Evolutionary conservation across 1,139 yeast species (phyloP).

Genomic region (Blastobotrys arbuscula): DNA sequence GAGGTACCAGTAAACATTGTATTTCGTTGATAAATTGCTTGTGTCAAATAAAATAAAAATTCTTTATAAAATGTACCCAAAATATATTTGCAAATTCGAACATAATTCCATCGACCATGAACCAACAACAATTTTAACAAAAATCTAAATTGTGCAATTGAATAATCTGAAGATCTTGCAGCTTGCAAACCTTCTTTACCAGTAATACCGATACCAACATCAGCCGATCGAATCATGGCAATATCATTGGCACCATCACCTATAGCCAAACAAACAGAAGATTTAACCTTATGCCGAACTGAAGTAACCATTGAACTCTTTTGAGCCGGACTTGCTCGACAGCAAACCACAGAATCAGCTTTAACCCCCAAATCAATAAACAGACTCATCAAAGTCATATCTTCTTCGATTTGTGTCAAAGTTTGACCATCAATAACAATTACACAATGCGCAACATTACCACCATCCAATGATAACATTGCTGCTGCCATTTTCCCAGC

Average conservation of each 20-base stretch:
- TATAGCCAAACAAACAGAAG: conserved; percentile 82
- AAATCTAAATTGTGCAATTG: conserved; percentile 90
- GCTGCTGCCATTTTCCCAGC: conserved; percentile 54
- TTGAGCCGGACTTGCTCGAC: conserved; percentile 96
- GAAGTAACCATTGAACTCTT: conserved; percentile 83
- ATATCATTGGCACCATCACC: conserved; percentile 99
- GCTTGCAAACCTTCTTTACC: conserved; percentile 98
- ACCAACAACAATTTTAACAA: conserved; percentile 76
- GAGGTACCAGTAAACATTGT: conserved; percentile 92
- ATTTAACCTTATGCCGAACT: conserved; percentile 59
- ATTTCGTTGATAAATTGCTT: conserved; percentile 78
- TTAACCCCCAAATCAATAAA: conserved; percentile 80
- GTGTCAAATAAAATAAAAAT: conserved; percentile 79
- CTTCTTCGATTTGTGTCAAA: conserved; percentile 62
- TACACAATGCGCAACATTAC: conserved; percentile 86
- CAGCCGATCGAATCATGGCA: conserved; percentile 98
- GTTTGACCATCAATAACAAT: conserved; percentile 92
- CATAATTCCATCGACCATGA: conserved; percentile 93
- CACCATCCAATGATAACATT: conserved; percentile 54
- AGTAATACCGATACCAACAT: conserved; percentile 94
- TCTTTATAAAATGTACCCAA: conserved; percentile 95
- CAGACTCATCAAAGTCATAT: conserved; percentile 61
- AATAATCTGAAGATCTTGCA: conserved; percentile 89
- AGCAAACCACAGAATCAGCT: conserved; percentile 87
- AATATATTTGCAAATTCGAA: conserved; percentile 86